Evolutionary conservation across 805 yeast genomes (phyloP).

Genomic region (Isabelozyma heimii): DNA sequence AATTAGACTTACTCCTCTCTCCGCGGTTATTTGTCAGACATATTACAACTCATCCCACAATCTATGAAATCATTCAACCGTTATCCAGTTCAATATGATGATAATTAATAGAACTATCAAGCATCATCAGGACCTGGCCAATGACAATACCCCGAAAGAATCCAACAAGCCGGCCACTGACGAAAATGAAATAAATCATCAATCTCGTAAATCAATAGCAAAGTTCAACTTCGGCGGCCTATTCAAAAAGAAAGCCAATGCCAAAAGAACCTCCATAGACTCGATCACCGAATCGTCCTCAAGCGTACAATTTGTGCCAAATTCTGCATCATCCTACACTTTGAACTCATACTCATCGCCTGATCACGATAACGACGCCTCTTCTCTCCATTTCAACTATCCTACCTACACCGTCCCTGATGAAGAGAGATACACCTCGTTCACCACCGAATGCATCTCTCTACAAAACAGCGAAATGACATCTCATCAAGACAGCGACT

Average conservation of each 20-base stretch:
- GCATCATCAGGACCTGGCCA: neutral
- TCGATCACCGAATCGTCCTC: neutral
- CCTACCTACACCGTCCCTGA: neutral
- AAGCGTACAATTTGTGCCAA: neutral
- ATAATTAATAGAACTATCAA: neutral
- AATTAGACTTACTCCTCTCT: neutral
- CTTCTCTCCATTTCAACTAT: neutral
- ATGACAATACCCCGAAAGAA: neutral
- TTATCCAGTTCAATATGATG: neutral
- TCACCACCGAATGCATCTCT: constrained; percentile 36
- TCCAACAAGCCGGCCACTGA: neutral
- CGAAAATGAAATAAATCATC: neutral
- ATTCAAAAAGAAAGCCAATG: constrained; percentile 12
- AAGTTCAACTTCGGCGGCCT: constrained; percentile 6
- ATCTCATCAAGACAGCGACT: constrained; percentile 9
- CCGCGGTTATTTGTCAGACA: neutral
- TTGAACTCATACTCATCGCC: neutral
- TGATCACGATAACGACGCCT: neutral
- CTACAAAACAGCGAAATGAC: constrained; percentile 40
- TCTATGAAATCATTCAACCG: neutral
- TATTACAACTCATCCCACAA: neutral
- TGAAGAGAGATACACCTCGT: constrained; percentile 23
- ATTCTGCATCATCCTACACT: neutral
- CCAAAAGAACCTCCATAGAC: constrained; percentile 3
- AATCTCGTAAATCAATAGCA: neutral